These are phyloP conservation scores for Proliferodiscus dingleyae DNA, from an alignment of 2,329 filamentous ascomycete genomes.

Conservation along the genomic window DNA sequence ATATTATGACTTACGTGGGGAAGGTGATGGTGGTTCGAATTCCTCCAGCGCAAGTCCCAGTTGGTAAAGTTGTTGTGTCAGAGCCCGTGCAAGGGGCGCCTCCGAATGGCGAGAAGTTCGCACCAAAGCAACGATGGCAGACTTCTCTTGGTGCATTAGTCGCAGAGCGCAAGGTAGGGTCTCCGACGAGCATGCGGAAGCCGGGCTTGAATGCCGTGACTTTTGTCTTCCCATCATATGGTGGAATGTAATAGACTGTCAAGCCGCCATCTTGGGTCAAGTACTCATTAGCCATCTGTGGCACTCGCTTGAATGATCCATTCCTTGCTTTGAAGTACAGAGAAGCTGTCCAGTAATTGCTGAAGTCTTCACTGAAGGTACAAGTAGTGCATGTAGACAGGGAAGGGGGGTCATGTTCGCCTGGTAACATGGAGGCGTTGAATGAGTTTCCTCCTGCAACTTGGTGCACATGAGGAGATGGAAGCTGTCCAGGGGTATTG, in stretches of 20 bases:
- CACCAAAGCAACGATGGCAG: constrained; percentile 50
- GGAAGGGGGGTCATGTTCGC: background rate
- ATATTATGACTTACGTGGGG: background rate
- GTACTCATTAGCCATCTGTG: background rate
- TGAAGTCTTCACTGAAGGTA: background rate
- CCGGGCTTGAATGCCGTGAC: constrained; percentile 18
- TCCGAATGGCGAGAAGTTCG: constrained; percentile 24
- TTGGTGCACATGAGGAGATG: background rate
- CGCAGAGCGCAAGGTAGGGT: constrained; percentile 34
- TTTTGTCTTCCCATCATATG: background rate
- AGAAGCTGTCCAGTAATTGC: background rate
- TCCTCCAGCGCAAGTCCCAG: constrained; percentile 46
- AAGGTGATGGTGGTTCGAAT: constrained; percentile 48
- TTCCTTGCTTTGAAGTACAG: background rate
- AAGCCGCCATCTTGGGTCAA: background rate
- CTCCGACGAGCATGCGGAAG: constrained; percentile 42
- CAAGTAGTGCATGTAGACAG: background rate
- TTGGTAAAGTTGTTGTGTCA: constrained; percentile 47
- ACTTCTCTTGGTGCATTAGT: constrained; percentile 44
- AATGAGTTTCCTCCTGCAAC: background rate
- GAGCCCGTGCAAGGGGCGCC: constrained; percentile 32
- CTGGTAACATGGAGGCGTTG: background rate
- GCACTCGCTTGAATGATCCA: background rate
- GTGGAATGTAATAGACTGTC: background rate
- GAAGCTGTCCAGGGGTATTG: background rate